Conservation (phyloP, 805 yeast species). For the Candida oleophila region DNA sequence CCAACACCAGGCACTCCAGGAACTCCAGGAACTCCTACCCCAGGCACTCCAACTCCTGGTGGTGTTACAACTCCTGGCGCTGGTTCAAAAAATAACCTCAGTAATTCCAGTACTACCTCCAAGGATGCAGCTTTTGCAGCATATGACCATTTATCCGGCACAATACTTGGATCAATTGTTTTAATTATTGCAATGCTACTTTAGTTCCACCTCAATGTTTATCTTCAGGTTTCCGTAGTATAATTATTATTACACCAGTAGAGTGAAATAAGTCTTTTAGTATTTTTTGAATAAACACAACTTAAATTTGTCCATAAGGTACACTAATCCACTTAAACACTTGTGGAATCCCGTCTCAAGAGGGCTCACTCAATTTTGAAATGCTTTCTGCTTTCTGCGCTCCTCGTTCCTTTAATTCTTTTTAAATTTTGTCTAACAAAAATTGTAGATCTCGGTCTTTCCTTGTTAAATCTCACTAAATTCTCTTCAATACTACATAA, state of each 20-base stretch:
- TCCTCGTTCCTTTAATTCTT: too few species aligned
- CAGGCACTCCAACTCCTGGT: not conserved
- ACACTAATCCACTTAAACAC: too few species aligned
- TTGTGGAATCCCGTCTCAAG: too few species aligned
- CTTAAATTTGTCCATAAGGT: too few species aligned
- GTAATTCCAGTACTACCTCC: not conserved
- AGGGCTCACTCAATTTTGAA: too few species aligned
- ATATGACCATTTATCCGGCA: not conserved
- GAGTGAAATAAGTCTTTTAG: too few species aligned
- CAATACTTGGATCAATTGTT: not conserved
- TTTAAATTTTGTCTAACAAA: not conserved
- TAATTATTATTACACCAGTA: too few species aligned
- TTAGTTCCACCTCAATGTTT: too few species aligned
- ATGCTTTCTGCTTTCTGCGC: too few species aligned
- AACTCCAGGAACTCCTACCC: not conserved
- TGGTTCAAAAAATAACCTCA: too few species aligned
- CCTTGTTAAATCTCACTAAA: not conserved
- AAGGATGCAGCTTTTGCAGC: not conserved
- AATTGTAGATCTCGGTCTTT: not conserved
- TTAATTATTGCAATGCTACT: not conserved
- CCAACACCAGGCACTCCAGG: too few species aligned
- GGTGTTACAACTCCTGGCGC: not conserved
- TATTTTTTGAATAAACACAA: not conserved
- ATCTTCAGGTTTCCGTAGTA: too few species aligned
- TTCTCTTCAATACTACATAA: not conserved